These are phyloP conservation scores for Ilex paraguariensis DNA, from an alignment of 305 asterid genomes.

Conservation along the genomic window DNA sequence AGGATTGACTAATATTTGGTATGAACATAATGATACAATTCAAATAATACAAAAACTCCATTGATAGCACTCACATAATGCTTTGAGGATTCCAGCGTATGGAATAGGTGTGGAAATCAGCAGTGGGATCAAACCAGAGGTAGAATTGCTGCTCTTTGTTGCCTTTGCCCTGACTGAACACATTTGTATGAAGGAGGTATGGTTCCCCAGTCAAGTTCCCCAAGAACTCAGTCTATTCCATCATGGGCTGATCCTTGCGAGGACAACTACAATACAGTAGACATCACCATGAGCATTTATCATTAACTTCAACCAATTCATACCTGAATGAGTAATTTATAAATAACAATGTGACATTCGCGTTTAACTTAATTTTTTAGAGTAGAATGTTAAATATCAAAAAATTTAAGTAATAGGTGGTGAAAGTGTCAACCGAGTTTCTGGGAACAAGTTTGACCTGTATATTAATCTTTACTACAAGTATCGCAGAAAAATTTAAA, in stretches of 20 bases:
- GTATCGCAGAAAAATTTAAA: no score
- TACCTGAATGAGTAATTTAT: no score
- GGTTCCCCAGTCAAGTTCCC: slow-evolving; percentile 62
- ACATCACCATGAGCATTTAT: no score
- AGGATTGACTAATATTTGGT: no score
- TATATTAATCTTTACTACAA: slow-evolving; percentile 32
- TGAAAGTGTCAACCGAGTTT: slow-evolving; percentile 61
- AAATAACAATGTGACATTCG: no score
- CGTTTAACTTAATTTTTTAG: no score
- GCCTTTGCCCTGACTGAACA: slow-evolving; percentile 54
- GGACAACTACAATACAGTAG: slow-evolving; percentile 2
- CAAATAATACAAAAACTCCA: no score
- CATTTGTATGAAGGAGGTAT: slow-evolving; percentile 57
- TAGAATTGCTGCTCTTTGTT: slow-evolving; percentile 59
- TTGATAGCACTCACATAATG: slow-evolving; percentile 39
- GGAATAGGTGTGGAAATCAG: slow-evolving; percentile 56
- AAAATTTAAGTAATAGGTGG: slow-evolving; percentile 50
- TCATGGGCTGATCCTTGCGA: slow-evolving; percentile 54
- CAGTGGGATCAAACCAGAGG: slow-evolving; percentile 68
- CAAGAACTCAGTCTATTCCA: slow-evolving; percentile 61
- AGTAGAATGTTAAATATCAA: no score
- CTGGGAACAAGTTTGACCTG: slow-evolving; percentile 60
- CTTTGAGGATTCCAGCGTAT: slow-evolving; percentile 58
- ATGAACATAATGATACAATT: no score
- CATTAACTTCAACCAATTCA: no score